Percentiles rank a stretch among this genome's conserved stretches.
phyloP scores from a whole-genome alignment of 108 stramenopile genomes.

The Nannochloropsis gaditana region DNA sequence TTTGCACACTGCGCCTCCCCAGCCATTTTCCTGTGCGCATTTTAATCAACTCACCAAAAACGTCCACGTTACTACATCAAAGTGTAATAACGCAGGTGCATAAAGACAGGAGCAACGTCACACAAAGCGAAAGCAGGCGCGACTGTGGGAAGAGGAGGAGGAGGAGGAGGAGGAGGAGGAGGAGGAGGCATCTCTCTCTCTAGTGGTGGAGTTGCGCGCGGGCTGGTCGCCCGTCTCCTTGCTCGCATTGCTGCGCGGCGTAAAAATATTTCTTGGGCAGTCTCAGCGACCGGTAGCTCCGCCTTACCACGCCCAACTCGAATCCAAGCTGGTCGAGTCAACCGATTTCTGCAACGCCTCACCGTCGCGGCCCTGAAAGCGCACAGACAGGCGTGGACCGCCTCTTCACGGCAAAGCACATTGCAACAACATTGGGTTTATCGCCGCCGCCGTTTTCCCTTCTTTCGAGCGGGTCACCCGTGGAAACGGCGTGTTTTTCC shows the following conservation, averaged over 20 bases:
- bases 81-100: no score
- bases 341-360: background rate
- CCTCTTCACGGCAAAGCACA: no score
- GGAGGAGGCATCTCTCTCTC: background rate
- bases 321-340: background rate
- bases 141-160: background rate
- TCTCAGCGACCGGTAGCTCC: no score
- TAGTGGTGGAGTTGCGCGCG: background rate
- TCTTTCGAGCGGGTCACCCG: background rate
- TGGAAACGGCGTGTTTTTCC: background rate
- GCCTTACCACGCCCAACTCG: background rate
- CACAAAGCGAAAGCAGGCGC: no score
- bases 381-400: no score
- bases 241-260: background rate
- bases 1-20: no score
- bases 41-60: no score
- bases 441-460: background rate
- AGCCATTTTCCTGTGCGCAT: no score
- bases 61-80: no score
- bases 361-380: background rate
- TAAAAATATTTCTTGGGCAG: background rate
- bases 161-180: background rate
- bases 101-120: no score
- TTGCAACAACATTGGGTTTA: conserved; percentile 11
- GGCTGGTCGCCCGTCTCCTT: background rate